phyloP scores from a whole-genome alignment of 2,329 filamentous ascomycete species.

The Curvularia hawaiiensis region DNA sequence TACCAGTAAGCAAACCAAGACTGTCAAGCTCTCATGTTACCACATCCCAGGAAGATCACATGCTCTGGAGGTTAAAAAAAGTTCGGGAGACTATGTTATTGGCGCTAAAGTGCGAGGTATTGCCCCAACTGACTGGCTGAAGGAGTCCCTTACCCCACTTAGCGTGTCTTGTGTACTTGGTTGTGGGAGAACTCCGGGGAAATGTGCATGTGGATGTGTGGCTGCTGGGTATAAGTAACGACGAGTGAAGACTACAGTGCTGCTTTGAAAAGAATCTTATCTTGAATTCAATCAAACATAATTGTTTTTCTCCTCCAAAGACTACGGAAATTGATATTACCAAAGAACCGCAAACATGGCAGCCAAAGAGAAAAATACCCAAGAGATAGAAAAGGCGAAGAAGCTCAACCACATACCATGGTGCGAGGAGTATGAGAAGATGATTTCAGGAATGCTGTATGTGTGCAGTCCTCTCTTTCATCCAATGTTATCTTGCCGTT shows the following conservation, averaged over 20 bases:
- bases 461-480: slow-evolving; percentile 19
- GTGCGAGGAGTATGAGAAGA: slow-evolving; percentile 67
- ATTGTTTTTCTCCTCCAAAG: not conserved
- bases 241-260: not conserved
- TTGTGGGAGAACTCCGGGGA: slow-evolving; percentile 2
- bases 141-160: slow-evolving; percentile 21
- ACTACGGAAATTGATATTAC: not conserved
- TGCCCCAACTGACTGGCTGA: slow-evolving; percentile 17
- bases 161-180: slow-evolving; percentile 10
- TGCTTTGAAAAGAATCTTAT: not conserved
- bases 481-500: not conserved
- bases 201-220: not conserved
- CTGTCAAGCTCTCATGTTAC: not conserved
- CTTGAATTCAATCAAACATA: not conserved
- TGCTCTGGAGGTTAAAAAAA: not conserved
- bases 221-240: not conserved
- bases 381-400: slow-evolving; percentile 54
- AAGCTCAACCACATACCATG: slow-evolving; percentile 59
- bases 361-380: slow-evolving; percentile 49
- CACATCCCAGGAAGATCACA: not conserved
- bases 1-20: not conserved
- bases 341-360: slow-evolving; percentile 36
- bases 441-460: slow-evolving; percentile 68
- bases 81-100: not conserved
- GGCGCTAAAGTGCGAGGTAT: slow-evolving; percentile 32